Base-by-base conservation (phyloP, 2,329 filamentous ascomycete genomes). In the Colletotrichum sp. region DNA sequence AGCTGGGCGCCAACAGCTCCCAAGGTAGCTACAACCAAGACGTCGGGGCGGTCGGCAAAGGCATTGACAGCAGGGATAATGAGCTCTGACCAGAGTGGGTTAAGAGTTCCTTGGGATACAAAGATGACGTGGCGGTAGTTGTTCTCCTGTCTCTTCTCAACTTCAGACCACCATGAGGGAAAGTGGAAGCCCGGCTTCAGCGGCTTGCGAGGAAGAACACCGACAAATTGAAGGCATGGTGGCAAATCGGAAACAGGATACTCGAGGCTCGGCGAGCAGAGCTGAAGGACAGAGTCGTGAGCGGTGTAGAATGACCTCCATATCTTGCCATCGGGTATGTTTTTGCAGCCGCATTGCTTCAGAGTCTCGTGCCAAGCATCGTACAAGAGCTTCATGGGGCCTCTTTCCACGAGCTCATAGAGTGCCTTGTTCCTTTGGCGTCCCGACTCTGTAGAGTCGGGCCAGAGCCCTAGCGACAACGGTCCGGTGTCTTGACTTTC, bases 101-200 rank as follows among this genome's bases (percentile, higher is more conserved):
- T 84, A 3, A 88, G 79, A 4, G 89, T 90, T 6, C 89, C 89
- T 78, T 90, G 89, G 0, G 85, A 84, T 7, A 90, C 87, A 30
- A 86, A 82, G 8, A 90, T 80, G 30, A 90, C 64, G 8, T 76
- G 34, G 13, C 73, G 70, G 24, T 69, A 73, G 26, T 55, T 75
- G 18, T 72, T n/a, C 28, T 65, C 64, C 15, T 49, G 70, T 7
- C 24, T 63, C 15, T 57, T 79, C 12, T 83, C 78, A 18, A 90
- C 81, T 6, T 87, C 85, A 5, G 81, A 68, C 87, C 87, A 91
- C 86, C 87, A 91, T 8, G 78, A 32, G 1, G 89, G 89, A 49
- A 81, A 83, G 4, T 71, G 70, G 36, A 83, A 82, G 49, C 80
- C 79, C 0, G 79, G 63, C 39, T 82, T 79, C 69, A 83, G 13